phyloP scores from a whole-genome alignment of 1,284 basidiomycete genomes.

The Cryptococcus hybrid region DNA sequence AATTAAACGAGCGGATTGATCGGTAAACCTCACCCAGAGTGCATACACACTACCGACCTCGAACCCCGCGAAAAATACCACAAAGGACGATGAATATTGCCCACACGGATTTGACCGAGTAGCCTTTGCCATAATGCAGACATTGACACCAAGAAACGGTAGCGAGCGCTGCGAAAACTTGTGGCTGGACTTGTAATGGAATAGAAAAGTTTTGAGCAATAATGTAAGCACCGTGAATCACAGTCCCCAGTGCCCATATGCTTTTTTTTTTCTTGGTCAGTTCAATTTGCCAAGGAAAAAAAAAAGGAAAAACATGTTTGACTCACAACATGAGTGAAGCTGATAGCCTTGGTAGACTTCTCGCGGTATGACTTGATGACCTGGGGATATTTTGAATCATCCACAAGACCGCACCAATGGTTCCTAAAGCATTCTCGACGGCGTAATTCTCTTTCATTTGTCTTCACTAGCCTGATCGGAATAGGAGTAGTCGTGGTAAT shows the following conservation, averaged over 20 bases:
- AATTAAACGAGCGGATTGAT: neutral
- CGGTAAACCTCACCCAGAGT: conserved; percentile 51
- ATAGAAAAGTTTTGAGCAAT: conserved; percentile 68
- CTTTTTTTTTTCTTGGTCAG: conserved; percentile 13
- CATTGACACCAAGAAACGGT: conserved; percentile 67
- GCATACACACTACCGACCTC: conserved; percentile 64
- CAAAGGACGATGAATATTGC: conserved; percentile 50
- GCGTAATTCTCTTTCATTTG: conserved; percentile 10
- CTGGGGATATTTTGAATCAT: conserved; percentile 61
- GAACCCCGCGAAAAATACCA: conserved; percentile 56
- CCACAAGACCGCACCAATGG: conserved; percentile 55
- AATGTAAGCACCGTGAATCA: conserved; percentile 68
- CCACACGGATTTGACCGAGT: conserved; percentile 48
- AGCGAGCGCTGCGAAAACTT: conserved; percentile 64
- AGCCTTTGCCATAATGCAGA: conserved; percentile 57
- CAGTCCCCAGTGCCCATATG: conserved; percentile 63
- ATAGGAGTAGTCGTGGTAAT: too few species aligned
- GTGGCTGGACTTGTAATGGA: conserved; percentile 67
- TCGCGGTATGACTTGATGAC: conserved; percentile 65
- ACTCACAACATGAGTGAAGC: conserved; percentile 63
- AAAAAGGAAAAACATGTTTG: too few species aligned
- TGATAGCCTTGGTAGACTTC: conserved; percentile 67
- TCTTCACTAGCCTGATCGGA: conserved; percentile 11
- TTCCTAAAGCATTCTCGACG: conserved; percentile 61
- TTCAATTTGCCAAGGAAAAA: too few species aligned